Evolutionary conservation across 768 basidiomycete species (phyloP).

Genomic region (Amanita jacksonii): DNA sequence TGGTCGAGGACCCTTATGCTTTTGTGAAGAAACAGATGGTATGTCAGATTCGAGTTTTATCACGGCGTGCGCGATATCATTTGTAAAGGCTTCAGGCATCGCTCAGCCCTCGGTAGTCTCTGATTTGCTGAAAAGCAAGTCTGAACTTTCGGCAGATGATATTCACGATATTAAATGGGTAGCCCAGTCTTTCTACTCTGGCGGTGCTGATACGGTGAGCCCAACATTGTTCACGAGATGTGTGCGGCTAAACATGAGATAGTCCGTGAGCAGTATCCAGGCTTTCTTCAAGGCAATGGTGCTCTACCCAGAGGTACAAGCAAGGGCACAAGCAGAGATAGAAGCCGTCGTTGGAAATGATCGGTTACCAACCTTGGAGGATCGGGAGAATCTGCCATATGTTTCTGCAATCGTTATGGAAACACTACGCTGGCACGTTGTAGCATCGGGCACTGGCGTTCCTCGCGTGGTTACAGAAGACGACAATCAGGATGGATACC

Average conservation of each 20-base stretch:
- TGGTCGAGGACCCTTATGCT: slow-evolving; percentile 27
- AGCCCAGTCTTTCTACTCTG: slow-evolving; percentile 38
- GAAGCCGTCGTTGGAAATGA: slow-evolving; percentile 30
- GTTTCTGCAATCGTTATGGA: slow-evolving; percentile 29
- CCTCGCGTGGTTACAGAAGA: slow-evolving; percentile 37
- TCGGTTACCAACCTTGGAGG: slow-evolving; percentile 30
- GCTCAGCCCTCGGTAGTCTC: slow-evolving; percentile 28
- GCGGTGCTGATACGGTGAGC: slow-evolving; percentile 27
- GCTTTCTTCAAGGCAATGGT: slow-evolving; percentile 32
- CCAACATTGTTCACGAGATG: neutral
- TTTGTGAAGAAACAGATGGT: slow-evolving; percentile 24
- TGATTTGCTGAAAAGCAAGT: slow-evolving; percentile 20
- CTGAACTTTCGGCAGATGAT: slow-evolving; percentile 20
- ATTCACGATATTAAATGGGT: slow-evolving; percentile 34
- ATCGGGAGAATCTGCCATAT: slow-evolving; percentile 32
- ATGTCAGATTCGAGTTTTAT: no score
- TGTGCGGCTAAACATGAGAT: neutral
- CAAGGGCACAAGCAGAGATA: slow-evolving; percentile 32
- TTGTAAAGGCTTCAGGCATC: slow-evolving; percentile 17
- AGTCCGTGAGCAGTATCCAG: slow-evolving; percentile 32
- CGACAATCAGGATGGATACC: slow-evolving; percentile 32
- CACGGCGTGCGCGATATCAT: neutral
- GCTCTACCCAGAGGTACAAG: slow-evolving; percentile 27
- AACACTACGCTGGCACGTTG: slow-evolving; percentile 26
- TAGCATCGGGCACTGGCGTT: slow-evolving; percentile 20